Base-by-base conservation (phyloP, 306 rosid genomes). In the Betula pendula region DNA sequence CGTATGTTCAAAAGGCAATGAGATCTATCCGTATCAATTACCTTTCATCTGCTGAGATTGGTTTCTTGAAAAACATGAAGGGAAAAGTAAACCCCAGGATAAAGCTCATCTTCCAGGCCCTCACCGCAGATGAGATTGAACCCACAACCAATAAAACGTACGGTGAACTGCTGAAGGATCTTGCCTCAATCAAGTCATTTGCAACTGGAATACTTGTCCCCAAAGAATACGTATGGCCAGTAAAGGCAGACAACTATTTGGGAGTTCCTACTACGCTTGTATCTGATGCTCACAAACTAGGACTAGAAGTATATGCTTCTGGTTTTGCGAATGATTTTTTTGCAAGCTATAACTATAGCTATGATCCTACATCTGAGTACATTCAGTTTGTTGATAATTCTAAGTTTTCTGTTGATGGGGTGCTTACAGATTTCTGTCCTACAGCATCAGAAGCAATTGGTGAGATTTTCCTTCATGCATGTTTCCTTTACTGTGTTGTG, bases 201-300 rank as follows among this genome's bases (percentile, higher is more conserved):
- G 94, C 98, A 24, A 77, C 97, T 15, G 99, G 97, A 53, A 96
- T 96, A 77, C 88, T 92, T 48, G 87, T 92, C 71, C 97, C 93
- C 16, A 96, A 96, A 74, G 92, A 88, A 17, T 87, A 79, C 81
- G 87, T 92, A 33, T 86, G 84, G 90, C 93, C 98, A 2, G 43
- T 91, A 11, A 77, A 74, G 38, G 50, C 75, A 22, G 85, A 83
- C 53, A 84, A 80, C 25, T 92, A 88, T 55, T 79, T 96, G 81
- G 92, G 77, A 3, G 80, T 47, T 44, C 88, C 90, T 50, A 87
- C 96, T 14, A 82, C 79, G 20, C 86, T 96, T 4, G 98, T 92
- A 24, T 62, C 78, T 8, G 94, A 92, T 79, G 98, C 98, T 33
- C 99, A 96, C 80, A 88, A 86, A 78, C 75, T 50, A 74, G 98